Evolutionary conservation across 257 asterid genomes (phyloP), one percentile per base, ranked within the genome.

Genomic region (Solanum paucissectum): DNA sequence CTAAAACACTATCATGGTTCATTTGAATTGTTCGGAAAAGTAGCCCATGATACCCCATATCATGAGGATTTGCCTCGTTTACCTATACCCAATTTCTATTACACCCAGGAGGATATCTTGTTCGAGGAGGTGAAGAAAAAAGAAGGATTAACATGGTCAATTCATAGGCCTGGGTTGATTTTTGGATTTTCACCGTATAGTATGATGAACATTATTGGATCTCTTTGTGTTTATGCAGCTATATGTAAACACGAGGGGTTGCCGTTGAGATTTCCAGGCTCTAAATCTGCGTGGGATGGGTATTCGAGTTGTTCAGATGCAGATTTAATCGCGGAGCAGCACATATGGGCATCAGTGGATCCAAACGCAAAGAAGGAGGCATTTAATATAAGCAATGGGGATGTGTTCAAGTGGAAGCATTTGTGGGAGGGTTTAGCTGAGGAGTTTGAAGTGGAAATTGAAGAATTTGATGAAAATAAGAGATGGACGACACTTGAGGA

Each of bases 321-420:
- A 4, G 93, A 89, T 25, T 81, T 91, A 72, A 52, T 89, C 1
- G 93, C 93, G 0, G 93, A 91, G 84, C 93, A 91, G 7, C 86
- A 91, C 6, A 87, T 91, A 11, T 91, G 93, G 93, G 93, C 91
- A 3, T 86, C 91, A 3, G 85, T 88, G 44, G 91, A 89, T 77
- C 93, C 93, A 21, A 38, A 86, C 38, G 93, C 93, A 2, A 91
- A 91, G 68, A 91, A 91, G 5, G 90, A 91, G 25, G 85, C 85
- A 2, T 85, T 89, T 23, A 84, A 91, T 85, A 32, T 89, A 9
- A 89, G 83, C 37, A 91, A 91, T 29, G 93, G 93, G 9, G 93
- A 91, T 87, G 93, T 89, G 0, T 91, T 89, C 84, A 87, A 89
- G 79, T 91, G 93, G 93, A 91, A 91, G 25, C 88, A 91, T 86